These are phyloP conservation scores for Oryza officinalis DNA, from an alignment of 176 grass and related monocot genomes.

Conservation along the genomic window DNA sequence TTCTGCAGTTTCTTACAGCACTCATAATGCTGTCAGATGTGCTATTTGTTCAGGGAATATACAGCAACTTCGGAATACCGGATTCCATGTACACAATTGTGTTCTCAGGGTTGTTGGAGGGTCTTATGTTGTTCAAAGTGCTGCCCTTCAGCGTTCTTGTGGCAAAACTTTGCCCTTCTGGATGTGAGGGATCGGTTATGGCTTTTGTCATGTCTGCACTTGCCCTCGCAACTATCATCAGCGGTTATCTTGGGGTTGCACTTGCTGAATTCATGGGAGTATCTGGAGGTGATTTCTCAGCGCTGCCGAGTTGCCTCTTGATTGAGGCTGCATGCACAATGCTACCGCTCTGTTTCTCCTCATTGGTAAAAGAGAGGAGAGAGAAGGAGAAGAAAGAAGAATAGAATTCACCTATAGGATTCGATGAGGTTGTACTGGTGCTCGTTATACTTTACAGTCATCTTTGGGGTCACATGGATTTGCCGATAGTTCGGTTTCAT, in stretches of 20 bases:
- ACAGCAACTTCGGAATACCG: conserved; percentile 61
- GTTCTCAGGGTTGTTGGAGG: conserved; percentile 79
- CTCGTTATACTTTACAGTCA: background rate
- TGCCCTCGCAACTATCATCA: conserved; percentile 65
- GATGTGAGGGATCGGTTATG: conserved; percentile 90
- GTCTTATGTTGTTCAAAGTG: conserved; percentile 68
- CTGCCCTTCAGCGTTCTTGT: conserved; percentile 81
- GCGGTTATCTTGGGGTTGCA: conserved; percentile 87
- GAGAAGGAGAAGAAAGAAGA: conserved; percentile 68
- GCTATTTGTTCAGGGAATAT: conserved; percentile 82
- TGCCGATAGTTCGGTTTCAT: conserved; percentile 1
- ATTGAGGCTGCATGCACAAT: conserved; percentile 72
- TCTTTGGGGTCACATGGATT: background rate
- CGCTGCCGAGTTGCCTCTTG: conserved; percentile 57
- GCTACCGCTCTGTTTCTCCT: conserved; percentile 63
- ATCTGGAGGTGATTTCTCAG: conserved; percentile 67
- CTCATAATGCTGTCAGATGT: conserved; percentile 78
- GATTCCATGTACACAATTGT: conserved; percentile 80
- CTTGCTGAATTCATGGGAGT: conserved; percentile 69
- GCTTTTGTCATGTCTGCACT: conserved; percentile 87
- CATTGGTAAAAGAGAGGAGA: conserved; percentile 62
- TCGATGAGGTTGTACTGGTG: background rate
- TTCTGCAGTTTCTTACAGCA: conserved; percentile 60
- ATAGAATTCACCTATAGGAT: conserved; percentile 33
- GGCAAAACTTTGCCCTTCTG: conserved; percentile 73